These are phyloP conservation scores for Ustilago vetiveriae DNA, from an alignment of 1,284 basidiomycete genomes.

Conservation along the genomic window DNA sequence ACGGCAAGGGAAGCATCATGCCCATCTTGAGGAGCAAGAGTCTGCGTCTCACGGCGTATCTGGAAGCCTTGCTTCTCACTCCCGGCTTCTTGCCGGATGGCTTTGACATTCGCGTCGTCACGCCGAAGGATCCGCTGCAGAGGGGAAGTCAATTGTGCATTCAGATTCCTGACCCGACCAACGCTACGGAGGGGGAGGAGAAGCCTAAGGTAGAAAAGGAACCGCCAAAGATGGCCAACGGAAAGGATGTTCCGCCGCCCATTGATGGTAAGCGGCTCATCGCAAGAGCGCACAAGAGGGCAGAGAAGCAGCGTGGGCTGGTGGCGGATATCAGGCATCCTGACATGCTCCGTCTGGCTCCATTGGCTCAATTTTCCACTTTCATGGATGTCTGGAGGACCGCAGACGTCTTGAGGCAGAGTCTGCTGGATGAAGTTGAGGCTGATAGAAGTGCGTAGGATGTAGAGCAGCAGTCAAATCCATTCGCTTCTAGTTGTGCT, in stretches of 20 bases:
- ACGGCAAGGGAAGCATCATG: conserved; percentile 59
- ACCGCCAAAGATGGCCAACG: conserved; percentile 3
- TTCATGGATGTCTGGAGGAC: conserved; percentile 60
- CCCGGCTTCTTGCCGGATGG: conserved; percentile 53
- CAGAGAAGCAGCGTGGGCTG: conserved; percentile 54
- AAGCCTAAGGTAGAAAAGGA: conserved; percentile 4
- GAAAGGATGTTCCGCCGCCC: conserved; percentile 53
- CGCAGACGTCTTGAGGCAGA: conserved; percentile 48
- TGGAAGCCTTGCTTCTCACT: conserved; percentile 49
- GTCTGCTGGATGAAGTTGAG: conserved; percentile 36
- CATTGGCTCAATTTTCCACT: conserved; percentile 59
- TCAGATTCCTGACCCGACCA: conserved; percentile 44
- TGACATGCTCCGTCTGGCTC: conserved; percentile 62
- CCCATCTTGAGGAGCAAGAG: conserved; percentile 52
- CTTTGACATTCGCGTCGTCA: conserved; percentile 50
- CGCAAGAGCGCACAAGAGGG: conserved; percentile 48
- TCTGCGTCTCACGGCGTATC: conserved; percentile 58
- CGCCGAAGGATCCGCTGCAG: conserved; percentile 53
- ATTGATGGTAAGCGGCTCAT: conserved; percentile 46
- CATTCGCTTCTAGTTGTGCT: too few species aligned
- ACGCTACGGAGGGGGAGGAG: neutral
- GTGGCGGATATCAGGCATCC: conserved; percentile 61
- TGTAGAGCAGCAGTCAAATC: too few species aligned
- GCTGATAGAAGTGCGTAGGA: conserved; percentile 7
- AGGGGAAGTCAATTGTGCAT: conserved; percentile 61